Base-by-base conservation (phyloP, 2,329 filamentous ascomycete genomes). In the Aspergillus fructus region DNA sequence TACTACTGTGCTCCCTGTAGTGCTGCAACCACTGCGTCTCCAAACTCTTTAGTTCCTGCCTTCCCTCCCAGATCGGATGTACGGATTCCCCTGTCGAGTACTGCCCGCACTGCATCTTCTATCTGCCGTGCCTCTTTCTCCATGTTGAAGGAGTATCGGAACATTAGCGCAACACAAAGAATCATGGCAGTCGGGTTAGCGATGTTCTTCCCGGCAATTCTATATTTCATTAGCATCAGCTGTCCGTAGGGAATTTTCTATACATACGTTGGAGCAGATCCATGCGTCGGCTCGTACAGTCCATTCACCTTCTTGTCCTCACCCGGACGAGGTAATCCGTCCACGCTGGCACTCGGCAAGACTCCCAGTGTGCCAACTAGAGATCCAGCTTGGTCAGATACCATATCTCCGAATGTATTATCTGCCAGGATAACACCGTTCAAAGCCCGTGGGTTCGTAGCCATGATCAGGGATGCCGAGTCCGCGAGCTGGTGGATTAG, bases 281-380 rank as follows among this genome's bases (percentile, higher is more conserved):
- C 92, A 76, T 97, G 92, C 62, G 96, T 96, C 8, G 93, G 93
- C 82, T 97, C 93, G 74, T 96, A 97, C 66, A 96, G 90, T 56
- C 91, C 92, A 72, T 93, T 93, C 72, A 90, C 89, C 71, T 84
- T 87, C 65, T n/a, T 7, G 2, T 46, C 12, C 41, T 83, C 84
- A 78, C 90, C 89, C 17, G 64, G 45, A 2, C 89, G 89, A 67
- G 92, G 92, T 58, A 94, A 85, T 15, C 89, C 89, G 63, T 89
- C 88, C 69, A 97, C 78, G 73, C 89, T 93, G 4, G 93, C 93
- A 72, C 89, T 93, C 5, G 93, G 92, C 61, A 96, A 78, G 57
- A 97, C 82, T 8, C 93, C 92, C 64, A 96, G 84, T 66, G 87
- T 91, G 8, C 92, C 92, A 3, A 92, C 89, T 64, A 97, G 96